Percentiles rank a stretch among this genome's conserved stretches.
Conservation (phyloP, 1,284 basidiomycete species). For the Lignosus rhinocerotis region DNA sequence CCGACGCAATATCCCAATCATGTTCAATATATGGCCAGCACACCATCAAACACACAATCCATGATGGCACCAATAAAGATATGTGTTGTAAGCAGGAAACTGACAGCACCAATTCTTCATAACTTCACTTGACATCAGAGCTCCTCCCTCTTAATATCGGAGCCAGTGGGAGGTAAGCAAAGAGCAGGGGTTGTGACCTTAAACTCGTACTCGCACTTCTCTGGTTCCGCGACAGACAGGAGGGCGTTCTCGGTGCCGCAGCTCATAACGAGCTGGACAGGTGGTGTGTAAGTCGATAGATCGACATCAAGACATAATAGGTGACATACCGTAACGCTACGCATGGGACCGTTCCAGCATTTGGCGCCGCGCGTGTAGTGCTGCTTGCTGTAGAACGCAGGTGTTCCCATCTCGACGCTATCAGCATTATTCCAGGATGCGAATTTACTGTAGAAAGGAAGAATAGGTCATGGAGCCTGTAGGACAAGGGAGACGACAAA, state of each 20-base stretch:
- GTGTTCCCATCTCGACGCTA: conserved; percentile 56
- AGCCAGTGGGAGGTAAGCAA: conserved; percentile 61
- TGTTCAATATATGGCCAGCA: no score
- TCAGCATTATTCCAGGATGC: conserved; percentile 70
- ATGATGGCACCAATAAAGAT: background rate
- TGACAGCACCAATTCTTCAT: background rate
- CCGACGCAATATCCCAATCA: no score
- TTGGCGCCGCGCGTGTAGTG: conserved; percentile 80
- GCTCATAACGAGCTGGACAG: conserved; percentile 66
- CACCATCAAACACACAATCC: no score
- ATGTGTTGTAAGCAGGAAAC: background rate
- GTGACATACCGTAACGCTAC: conserved; percentile 68
- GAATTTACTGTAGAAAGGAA: conserved; percentile 57
- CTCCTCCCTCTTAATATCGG: conserved; percentile 47
- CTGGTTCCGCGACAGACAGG: conserved; percentile 83
- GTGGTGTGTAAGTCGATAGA: background rate
- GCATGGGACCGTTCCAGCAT: conserved; percentile 97
- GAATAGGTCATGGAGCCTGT: background rate
- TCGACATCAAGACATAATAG: background rate
- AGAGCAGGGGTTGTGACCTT: conserved; percentile 88
- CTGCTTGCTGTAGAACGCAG: conserved; percentile 81
- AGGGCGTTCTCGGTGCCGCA: conserved; percentile 90
- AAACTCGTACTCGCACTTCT: conserved; percentile 97
- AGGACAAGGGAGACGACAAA: conserved; percentile 38
- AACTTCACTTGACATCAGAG: conserved; percentile 35